phyloP scores from a whole-genome alignment of 2,329 filamentous ascomycete genomes.

The Aspergillus fructus region DNA sequence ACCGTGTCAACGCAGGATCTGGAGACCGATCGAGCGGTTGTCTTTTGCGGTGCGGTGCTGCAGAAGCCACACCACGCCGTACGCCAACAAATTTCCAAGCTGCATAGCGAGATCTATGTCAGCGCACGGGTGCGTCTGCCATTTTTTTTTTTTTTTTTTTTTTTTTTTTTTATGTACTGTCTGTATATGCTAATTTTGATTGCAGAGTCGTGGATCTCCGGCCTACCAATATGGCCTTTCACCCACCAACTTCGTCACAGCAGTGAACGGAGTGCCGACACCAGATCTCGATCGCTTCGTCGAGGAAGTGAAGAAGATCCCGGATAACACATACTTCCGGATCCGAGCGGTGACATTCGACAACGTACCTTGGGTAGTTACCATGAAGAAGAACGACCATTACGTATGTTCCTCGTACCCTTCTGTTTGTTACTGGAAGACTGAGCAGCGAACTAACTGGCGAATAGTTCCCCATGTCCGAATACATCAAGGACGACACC shows the following conservation, averaged over 20 bases:
- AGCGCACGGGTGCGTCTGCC: conserved; percentile 62
- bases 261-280: conserved; percentile 86
- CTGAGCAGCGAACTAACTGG: conserved; percentile 9
- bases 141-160: not conserved
- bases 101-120: conserved; percentile 96
- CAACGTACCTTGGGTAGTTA: conserved; percentile 98
- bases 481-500: conserved; percentile 59
- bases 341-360: conserved; percentile 98
- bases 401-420: conserved; percentile 55
- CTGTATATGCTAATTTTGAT: conserved; percentile 6
- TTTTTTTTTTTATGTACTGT: not conserved
- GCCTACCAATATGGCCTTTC: conserved; percentile 88
- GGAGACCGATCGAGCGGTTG: conserved; percentile 87
- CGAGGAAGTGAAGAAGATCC: conserved; percentile 77
- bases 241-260: conserved; percentile 95
- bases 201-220: conserved; percentile 70
- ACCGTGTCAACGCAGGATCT: conserved; percentile 87
- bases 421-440: not conserved
- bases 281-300: conserved; percentile 80
- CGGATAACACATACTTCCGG: conserved; percentile 97
- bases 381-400: conserved; percentile 99
- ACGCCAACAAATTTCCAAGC: conserved; percentile 92
- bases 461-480: conserved; percentile 61
- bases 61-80: conserved; percentile 95
- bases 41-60: conserved; percentile 91